Base-by-base conservation (phyloP, 441 rosid species). In the Kokia cookei region DNA sequence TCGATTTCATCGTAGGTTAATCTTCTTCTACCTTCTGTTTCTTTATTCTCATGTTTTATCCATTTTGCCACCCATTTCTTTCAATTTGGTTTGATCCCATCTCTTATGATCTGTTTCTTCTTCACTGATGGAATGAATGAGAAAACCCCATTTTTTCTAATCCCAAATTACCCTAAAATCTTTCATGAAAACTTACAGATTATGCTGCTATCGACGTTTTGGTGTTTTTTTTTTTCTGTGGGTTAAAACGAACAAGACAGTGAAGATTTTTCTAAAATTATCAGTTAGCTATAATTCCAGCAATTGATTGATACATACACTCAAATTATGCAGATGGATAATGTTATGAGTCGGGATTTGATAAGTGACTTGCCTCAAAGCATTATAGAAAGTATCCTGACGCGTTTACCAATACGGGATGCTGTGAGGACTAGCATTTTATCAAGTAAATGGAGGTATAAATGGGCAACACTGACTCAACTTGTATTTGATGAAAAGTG, bases 391-490 rank as follows among this genome's bases (percentile, higher is more conserved):
- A 87, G 80, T 74, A 91, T 94, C 64, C 91, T 94, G 60, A 81
- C 86, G 29, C 81, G 87, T 17, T 81, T 94, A 61, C 88, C 96
- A 0, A 81, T 92, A n/a, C 75, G 89, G 71, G 97, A 94, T 78
- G 92, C 94, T 0, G 84, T 94, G 13, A 87, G 84, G 53, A 92
- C 97, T 37, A 89, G 97, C 77, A 77, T 91, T 7, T 75, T 94
- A 27, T 92, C 97, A 1, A 87, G 84, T 70, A 87, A 85, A 82
- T 94, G 97, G 97, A 89, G 96, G 80, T 92, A 90, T 79, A 86
- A 85, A 73, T 92, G 98, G 98, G 75, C 93, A 22, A 75, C 87
- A 0, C 75, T 92, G 27, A 84, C 92, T 66, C 82, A 87, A 19
- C 97, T 92, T 17, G 83, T 86, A 0, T 92, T 93, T 64, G 89